A percentile compares a stretch with the other conserved stretches of the same genome.
Evolutionary conservation across 106 monocot genomes (phyloP).

Genomic region (Allium sativum): DNA sequence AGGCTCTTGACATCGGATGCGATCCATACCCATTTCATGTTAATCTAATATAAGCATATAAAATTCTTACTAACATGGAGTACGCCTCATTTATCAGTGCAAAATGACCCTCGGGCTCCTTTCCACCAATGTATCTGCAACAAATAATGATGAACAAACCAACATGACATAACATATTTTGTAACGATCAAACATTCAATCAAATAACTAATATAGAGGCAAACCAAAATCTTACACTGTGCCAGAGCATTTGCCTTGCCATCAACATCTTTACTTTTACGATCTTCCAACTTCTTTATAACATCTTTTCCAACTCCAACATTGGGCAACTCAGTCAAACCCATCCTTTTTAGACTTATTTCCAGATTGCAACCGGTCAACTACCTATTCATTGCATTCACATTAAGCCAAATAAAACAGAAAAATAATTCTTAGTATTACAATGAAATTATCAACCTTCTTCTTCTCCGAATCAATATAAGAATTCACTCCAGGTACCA

Average conservation of each 20-base stretch:
- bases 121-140: constrained; percentile 91
- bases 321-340: constrained; percentile 58
- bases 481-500: constrained; percentile 58
- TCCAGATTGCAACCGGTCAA: constrained; percentile 62
- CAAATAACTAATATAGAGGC: too few relatives aligned
- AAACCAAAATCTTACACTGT: constrained; percentile 99
- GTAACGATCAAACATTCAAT: too few relatives aligned
- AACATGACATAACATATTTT: too few relatives aligned
- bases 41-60: too few relatives aligned
- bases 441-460: constrained; percentile 32
- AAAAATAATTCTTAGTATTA: too few relatives aligned
- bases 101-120: constrained; percentile 77
- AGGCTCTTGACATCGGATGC: too few relatives aligned
- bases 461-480: constrained; percentile 84
- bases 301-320: constrained; percentile 62
- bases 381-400: constrained; percentile 25
- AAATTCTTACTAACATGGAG: constrained; percentile 94
- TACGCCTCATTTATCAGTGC: constrained; percentile 78
- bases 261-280: constrained; percentile 62
- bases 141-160: neutral
- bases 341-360: constrained; percentile 41
- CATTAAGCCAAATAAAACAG: too few relatives aligned
- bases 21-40: too few relatives aligned
- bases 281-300: constrained; percentile 44
- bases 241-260: constrained; percentile 97